These are phyloP conservation scores for Phytopythium boreale DNA, from an alignment of 352 stramenopile species.

Conservation along the genomic window DNA sequence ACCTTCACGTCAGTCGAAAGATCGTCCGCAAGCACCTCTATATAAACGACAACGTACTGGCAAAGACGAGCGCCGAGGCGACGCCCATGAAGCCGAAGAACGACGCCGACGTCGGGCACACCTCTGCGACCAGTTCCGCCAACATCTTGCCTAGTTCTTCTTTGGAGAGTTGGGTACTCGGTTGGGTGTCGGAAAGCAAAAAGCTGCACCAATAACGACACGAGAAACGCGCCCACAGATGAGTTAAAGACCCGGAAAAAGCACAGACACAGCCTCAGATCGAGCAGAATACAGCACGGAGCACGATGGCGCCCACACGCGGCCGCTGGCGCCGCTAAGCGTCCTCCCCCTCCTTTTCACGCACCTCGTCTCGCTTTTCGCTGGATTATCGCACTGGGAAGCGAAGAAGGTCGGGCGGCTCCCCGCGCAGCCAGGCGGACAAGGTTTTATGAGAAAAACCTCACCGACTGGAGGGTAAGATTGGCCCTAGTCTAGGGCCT, in stretches of 20 bases:
- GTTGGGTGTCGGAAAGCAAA: background rate
- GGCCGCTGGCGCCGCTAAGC: background rate
- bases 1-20: too few relatives aligned
- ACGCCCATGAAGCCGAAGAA: slow-evolving; percentile 99
- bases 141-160: slow-evolving; percentile 23
- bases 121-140: slow-evolving; percentile 85
- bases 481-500: background rate
- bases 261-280: background rate
- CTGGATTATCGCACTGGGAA: slow-evolving; percentile 2
- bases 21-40: too few relatives aligned
- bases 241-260: background rate
- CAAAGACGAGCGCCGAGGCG: slow-evolving; percentile 92
- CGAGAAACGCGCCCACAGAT: background rate
- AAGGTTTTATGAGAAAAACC: slow-evolving; percentile 6
- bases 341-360: background rate
- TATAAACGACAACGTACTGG: slow-evolving; percentile 61
- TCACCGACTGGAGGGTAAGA: background rate
- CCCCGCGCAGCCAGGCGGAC: background rate
- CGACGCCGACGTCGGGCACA: slow-evolving; percentile 96
- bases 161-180: background rate
- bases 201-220: background rate
- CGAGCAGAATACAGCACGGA: background rate
- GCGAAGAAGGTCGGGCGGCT: slow-evolving; percentile 1
- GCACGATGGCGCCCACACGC: background rate
- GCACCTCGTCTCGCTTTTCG: slow-evolving; percentile 4